Base-by-base conservation (phyloP, 495 filamentous ascomycete genomes). In the Astrothelium macrocarpum region DNA sequence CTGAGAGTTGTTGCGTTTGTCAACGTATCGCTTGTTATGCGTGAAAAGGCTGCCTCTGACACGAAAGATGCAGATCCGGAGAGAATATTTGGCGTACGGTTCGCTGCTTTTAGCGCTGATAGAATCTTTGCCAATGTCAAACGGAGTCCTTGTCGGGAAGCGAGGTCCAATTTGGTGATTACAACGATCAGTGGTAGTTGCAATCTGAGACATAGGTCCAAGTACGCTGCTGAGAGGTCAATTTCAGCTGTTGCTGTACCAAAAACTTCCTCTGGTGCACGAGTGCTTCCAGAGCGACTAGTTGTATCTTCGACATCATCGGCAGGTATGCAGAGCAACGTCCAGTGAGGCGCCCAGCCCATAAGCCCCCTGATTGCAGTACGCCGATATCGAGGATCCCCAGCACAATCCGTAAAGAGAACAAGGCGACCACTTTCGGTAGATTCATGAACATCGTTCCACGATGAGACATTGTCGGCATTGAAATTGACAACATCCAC, bases 301-400 rank as follows among this genome's bases (percentile, higher is more conserved):
- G 73, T 71, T 2, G 74, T 70, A 23, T 80, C 75, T 42, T 86
- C 83, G 32, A 78, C 80, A 65, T 88, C 86, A 70, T 93, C 90
- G 26, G 90, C 91, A 25, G 92, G 85, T 62, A 97, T 85, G 69
- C 95, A 95, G 12, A 96, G 82, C 53, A 95, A 71, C 7, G 90
- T 91, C 84, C 91, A 96, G 71, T 98, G 92, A 25, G 94, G 94
- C 25, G 90, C 90, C 91, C 94, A 98, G 60, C 93, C 91, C 56
- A 98, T 79, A n/a, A 97, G 77, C 0, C 91, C 90, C 60, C 92
- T 81, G 32, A 97, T 78, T 3, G 88, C 91, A 1, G 95, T 97
- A 63, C 93, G 85, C 45, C 91, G 80, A 74, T 91, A 97, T 39
- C 90, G 84, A 7, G 90, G 85, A 62, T 94, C 89, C 1, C 94